These are phyloP conservation scores for Epichloe gansuensis DNA, from an alignment of 2,329 filamentous ascomycete species.

Conservation along the genomic window DNA sequence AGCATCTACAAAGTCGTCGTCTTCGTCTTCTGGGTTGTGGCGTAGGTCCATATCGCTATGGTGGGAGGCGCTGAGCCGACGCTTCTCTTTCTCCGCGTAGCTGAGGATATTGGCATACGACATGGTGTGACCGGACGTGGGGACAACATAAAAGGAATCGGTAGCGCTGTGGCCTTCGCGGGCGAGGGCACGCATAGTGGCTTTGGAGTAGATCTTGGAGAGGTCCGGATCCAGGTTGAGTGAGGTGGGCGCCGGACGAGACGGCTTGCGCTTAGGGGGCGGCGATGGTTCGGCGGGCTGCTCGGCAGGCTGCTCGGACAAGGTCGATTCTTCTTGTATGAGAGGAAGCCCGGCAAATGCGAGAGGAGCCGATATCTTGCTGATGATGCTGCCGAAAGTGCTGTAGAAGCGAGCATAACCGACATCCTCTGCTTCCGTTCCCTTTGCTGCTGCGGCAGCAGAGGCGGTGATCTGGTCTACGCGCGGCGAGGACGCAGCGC, in stretches of 20 bases:
- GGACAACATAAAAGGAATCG: conserved; percentile 90
- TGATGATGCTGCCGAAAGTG: conserved; percentile 80
- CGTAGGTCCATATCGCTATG: conserved; percentile 31
- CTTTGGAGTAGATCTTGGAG: conserved; percentile 71
- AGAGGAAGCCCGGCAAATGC: conserved; percentile 89
- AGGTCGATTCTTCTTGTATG: conserved; percentile 35
- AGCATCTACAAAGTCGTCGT: conserved; percentile 86
- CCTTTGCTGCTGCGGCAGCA: conserved; percentile 7
- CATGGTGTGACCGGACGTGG: conserved; percentile 78
- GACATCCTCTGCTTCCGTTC: conserved; percentile 45
- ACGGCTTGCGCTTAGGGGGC: conserved; percentile 23
- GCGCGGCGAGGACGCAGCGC: conserved; percentile 12
- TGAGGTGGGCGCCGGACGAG: conserved; percentile 11
- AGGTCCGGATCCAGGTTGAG: conserved; percentile 55
- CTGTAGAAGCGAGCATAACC: conserved; percentile 86
- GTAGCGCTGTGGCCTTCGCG: conserved; percentile 53
- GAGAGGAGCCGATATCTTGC: conserved; percentile 76
- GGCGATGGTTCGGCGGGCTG: conserved; percentile 23
- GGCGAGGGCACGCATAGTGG: conserved; percentile 67
- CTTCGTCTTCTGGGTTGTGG: conserved; percentile 41
- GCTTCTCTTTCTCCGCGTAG: conserved; percentile 54
- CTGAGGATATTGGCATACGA: conserved; percentile 85
- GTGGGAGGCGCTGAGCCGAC: conserved; percentile 41
- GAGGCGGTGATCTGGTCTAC: conserved; percentile 11
- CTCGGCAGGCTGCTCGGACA: conserved; percentile 12